phyloP scores from a whole-genome alignment of 805 yeast species.

The Ogataea henricii region DNA sequence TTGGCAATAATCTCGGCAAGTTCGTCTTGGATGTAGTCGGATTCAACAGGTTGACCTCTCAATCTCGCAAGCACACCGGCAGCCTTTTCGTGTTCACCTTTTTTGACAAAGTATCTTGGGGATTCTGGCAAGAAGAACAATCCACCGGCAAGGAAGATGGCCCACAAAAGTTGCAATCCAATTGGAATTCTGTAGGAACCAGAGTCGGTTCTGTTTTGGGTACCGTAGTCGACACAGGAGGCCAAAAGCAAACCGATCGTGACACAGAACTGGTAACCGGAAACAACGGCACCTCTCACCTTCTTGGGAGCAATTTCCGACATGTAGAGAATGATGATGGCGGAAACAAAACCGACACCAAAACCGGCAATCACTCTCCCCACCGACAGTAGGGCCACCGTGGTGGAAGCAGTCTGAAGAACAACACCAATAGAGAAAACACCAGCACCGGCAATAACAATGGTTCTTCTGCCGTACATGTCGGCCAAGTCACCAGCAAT shows the following conservation, averaged over 20 bases:
- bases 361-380: constrained; percentile 76
- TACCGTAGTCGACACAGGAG: constrained; percentile 69
- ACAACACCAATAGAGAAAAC: constrained; percentile 51
- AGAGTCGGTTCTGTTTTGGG: constrained; percentile 52
- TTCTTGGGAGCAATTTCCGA: constrained; percentile 79
- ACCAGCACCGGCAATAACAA: constrained; percentile 45
- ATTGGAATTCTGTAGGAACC: constrained; percentile 76
- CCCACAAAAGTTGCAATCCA: constrained; percentile 72
- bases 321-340: constrained; percentile 75
- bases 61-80: constrained; percentile 54
- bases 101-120: constrained; percentile 69
- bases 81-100: constrained; percentile 59
- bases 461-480: constrained; percentile 49
- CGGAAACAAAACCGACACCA: constrained; percentile 78
- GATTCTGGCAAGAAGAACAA: constrained; percentile 71
- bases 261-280: constrained; percentile 63
- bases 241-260: constrained; percentile 76
- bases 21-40: constrained; percentile 49
- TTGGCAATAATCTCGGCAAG: constrained; percentile 54
- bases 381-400: constrained; percentile 54
- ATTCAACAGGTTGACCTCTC: constrained; percentile 51
- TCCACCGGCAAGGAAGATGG: constrained; percentile 58
- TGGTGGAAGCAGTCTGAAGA: constrained; percentile 48
- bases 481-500: constrained; percentile 56
- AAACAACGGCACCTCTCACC: constrained; percentile 76